Evolutionary conservation across 75 land plant species (phyloP).

Genomic region (Adiantum capillusveneris): DNA sequence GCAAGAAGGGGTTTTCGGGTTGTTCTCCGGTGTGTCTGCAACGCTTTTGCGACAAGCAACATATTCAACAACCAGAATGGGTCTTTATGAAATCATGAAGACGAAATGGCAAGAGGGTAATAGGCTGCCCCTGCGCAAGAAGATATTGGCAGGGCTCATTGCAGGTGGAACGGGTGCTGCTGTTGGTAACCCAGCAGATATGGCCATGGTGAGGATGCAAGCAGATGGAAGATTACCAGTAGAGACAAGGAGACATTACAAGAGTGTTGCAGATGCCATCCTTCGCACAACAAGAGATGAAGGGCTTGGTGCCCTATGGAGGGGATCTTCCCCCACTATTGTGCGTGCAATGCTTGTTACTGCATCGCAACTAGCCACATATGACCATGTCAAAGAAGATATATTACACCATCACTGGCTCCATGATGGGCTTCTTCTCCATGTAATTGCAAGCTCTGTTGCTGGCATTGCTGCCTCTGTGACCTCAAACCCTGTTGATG

Average conservation of each 20-base stretch:
- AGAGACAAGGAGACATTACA: conserved; percentile 1
- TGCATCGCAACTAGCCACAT: conserved; percentile 8
- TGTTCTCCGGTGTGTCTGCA: conserved; percentile 12
- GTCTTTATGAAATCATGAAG: conserved; percentile 7
- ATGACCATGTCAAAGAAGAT: conserved; percentile 13
- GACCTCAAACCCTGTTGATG: conserved; percentile 8
- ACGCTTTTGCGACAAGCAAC: conserved; percentile 5
- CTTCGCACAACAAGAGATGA: neutral
- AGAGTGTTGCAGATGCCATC: conserved; percentile 5
- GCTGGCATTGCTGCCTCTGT: conserved; percentile 10
- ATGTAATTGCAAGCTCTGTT: conserved; percentile 7
- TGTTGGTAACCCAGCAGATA: conserved; percentile 79
- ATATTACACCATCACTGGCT: neutral
- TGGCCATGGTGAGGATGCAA: conserved; percentile 83
- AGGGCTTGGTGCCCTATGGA: conserved; percentile 8
- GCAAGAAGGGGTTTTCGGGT: conserved; percentile 1
- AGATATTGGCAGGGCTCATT: conserved; percentile 51
- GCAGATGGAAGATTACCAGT: conserved; percentile 59
- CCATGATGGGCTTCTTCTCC: conserved; percentile 1
- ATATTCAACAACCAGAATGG: conserved; percentile 8
- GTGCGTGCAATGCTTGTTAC: conserved; percentile 13
- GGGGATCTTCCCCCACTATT: conserved; percentile 11
- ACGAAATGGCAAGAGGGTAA: neutral
- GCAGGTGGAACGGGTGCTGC: conserved; percentile 69
- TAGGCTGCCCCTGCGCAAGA: conserved; percentile 36